Percentiles rank a stretch among this genome's conserved stretches.
phyloP scores from a whole-genome alignment of 768 basidiomycete genomes.

The Collybia sordida region DNA sequence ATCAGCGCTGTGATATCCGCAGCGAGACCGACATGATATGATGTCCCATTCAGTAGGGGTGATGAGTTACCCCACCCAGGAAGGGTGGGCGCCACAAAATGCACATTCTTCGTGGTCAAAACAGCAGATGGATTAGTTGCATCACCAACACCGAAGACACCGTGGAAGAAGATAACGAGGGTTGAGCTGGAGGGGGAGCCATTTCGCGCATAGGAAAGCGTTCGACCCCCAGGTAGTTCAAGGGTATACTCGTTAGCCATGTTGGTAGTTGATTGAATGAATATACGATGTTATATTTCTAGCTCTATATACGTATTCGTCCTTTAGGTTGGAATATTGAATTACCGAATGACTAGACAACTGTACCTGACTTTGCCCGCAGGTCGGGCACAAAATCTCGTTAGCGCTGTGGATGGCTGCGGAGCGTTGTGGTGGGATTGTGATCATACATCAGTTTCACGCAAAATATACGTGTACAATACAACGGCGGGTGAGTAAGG shows the following conservation, averaged over 20 bases:
- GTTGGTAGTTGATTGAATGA: no score
- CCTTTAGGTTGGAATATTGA: no score
- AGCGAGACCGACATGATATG: constrained; percentile 33
- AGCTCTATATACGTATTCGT: no score
- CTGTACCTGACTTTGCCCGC: background rate
- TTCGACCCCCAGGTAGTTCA: constrained; percentile 25
- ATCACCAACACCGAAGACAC: constrained; percentile 34
- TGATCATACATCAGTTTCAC: no score
- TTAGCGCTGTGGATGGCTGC: background rate
- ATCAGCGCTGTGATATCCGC: constrained; percentile 37
- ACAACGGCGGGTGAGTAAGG: no score
- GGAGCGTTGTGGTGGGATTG: no score
- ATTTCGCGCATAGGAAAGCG: constrained; percentile 35
- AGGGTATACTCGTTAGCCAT: constrained; percentile 15
- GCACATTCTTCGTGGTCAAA: constrained; percentile 16
- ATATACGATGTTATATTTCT: no score
- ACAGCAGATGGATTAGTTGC: constrained; percentile 13
- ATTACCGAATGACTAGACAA: no score
- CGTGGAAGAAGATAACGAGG: constrained; percentile 42
- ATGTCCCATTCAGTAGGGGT: constrained; percentile 20
- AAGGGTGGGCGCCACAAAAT: constrained; percentile 36
- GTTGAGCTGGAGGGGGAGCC: constrained; percentile 33
- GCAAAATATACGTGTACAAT: no score
- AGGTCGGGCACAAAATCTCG: background rate
- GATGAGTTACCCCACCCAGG: constrained; percentile 48